Conservation (phyloP, 371 early-diverging fungal species). For the Scutellospora calospora region DNA sequence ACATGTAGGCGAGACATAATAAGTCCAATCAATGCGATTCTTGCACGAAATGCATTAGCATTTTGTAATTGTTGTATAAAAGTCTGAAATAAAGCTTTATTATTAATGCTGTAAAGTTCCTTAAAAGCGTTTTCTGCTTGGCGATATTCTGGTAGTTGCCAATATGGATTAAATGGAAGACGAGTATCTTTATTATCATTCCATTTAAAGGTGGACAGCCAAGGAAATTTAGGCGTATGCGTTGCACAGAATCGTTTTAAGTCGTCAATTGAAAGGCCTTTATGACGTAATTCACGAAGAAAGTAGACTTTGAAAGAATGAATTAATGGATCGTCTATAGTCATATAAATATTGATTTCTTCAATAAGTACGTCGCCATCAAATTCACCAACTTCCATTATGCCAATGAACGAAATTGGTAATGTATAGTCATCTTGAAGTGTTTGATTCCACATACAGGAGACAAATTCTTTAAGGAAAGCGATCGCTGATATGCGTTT, state of each 20-base stretch:
- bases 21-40: conserved; percentile 37
- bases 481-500: conserved; percentile 33
- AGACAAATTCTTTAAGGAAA: conserved; percentile 33
- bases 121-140: conserved; percentile 13
- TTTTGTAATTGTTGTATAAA: neutral
- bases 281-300: conserved; percentile 9
- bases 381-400: conserved; percentile 22
- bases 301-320: conserved; percentile 39
- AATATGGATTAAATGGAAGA: conserved; percentile 34
- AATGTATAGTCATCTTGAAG: neutral
- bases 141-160: conserved; percentile 5
- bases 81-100: neutral
- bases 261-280: conserved; percentile 32
- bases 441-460: neutral
- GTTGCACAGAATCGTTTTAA: conserved; percentile 13
- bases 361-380: neutral
- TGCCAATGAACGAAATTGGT: neutral
- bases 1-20: conserved; percentile 18
- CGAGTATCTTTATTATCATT: neutral
- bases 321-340: conserved; percentile 20
- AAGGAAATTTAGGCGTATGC: neutral
- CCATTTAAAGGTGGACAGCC: conserved; percentile 27
- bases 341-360: conserved; percentile 17
- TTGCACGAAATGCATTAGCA: neutral
- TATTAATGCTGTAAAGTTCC: neutral